Conservation (phyloP, 257 asterid species). For the Solanum dulcamara region DNA sequence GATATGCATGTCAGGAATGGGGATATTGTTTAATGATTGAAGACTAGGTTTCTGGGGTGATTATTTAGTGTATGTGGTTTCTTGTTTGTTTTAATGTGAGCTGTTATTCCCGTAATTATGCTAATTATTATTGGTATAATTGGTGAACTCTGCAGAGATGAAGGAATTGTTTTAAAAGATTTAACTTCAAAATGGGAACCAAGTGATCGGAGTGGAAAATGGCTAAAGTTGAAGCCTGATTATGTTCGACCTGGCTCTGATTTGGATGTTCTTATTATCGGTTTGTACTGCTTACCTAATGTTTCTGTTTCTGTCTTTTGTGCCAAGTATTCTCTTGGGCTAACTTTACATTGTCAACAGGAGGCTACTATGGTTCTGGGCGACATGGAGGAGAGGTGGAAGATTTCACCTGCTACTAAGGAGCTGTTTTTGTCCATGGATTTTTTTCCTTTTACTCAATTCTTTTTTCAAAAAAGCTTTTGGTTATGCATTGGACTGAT, state of each 20-base stretch:
- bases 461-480: not conserved
- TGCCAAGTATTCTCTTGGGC: not conserved
- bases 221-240: conserved; percentile 95
- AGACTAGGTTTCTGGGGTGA: not conserved
- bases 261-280: conserved; percentile 83
- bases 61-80: conserved; percentile 5
- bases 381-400: conserved; percentile 94
- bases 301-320: conserved; percentile 2
- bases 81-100: conserved; percentile 1
- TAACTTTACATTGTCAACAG: conserved; percentile 28
- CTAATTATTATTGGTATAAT: conserved; percentile 1
- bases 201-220: conserved; percentile 93
- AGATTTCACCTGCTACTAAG: not conserved
- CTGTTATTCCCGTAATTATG: conserved; percentile 1
- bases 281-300: conserved; percentile 21
- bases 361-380: conserved; percentile 99
- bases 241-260: conserved; percentile 88
- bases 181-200: conserved; percentile 97
- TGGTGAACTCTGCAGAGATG: conserved; percentile 49
- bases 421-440: not conserved
- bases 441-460: not conserved
- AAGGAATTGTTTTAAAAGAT: conserved; percentile 88
- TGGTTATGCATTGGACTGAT: not conserved
- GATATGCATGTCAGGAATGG: not conserved
- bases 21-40: not conserved